Evolutionary conservation across 1,284 basidiomycete genomes (phyloP).

Genomic region (Tilletiaria anomala): DNA sequence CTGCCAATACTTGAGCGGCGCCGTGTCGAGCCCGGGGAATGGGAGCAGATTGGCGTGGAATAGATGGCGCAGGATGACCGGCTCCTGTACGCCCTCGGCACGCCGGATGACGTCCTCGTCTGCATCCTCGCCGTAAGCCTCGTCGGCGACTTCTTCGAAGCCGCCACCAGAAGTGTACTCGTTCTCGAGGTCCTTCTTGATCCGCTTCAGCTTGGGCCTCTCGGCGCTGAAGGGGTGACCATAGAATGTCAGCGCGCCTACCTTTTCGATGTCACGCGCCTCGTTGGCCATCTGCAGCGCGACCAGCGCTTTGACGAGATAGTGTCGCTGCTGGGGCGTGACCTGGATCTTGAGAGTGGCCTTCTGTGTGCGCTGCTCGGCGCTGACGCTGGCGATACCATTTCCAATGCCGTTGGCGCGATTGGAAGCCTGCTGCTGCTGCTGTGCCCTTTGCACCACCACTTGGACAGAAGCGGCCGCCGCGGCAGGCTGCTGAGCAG

Average conservation of each 20-base stretch:
- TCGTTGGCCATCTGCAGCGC: slow-evolving; percentile 5
- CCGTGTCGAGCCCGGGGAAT: slow-evolving; percentile 8
- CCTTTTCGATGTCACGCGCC: slow-evolving; percentile 4
- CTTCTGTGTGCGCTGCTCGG: too few relatives aligned
- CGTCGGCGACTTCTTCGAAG: slow-evolving; percentile 2
- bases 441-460: too few relatives aligned
- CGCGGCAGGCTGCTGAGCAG: too few relatives aligned
- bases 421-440: too few relatives aligned
- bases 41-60: slow-evolving; percentile 6
- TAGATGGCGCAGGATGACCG: slow-evolving; percentile 5
- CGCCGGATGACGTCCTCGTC: neutral
- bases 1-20: slow-evolving; percentile 7
- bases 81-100: slow-evolving; percentile 3
- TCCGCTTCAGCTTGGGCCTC: slow-evolving; percentile 1
- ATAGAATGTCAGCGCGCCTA: slow-evolving; percentile 1
- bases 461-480: too few relatives aligned
- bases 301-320: slow-evolving; percentile 7
- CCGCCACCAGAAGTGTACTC: neutral
- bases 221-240: slow-evolving; percentile 2
- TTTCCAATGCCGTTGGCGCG: too few relatives aligned
- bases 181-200: slow-evolving; percentile 2
- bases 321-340: slow-evolving; percentile 5
- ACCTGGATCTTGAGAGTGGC: too few relatives aligned
- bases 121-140: neutral
- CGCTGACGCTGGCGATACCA: too few relatives aligned